Evolutionary conservation across 495 filamentous ascomycete species (phyloP).

Genomic region (Pseudoneurospora amorphoporcata): DNA sequence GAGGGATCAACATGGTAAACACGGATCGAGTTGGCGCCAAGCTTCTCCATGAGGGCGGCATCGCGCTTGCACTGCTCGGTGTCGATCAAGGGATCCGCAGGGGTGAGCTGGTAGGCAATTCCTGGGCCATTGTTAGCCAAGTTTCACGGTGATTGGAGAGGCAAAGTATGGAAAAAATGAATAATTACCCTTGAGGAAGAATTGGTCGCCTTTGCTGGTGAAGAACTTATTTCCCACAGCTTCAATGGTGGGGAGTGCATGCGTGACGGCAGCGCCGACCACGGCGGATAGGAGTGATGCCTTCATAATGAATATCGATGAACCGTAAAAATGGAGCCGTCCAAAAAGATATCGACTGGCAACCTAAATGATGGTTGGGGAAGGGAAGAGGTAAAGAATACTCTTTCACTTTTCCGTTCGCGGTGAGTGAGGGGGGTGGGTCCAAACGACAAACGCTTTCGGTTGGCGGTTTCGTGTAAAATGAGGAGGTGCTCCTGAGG

Average conservation of each 20-base stretch:
- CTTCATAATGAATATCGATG: slow-evolving; percentile 6
- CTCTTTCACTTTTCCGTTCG: not conserved
- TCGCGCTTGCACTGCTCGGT: slow-evolving; percentile 69
- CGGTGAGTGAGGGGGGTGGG: not conserved
- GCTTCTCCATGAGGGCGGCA: slow-evolving; percentile 62
- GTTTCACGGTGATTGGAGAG: not conserved
- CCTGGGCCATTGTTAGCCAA: slow-evolving; percentile 3
- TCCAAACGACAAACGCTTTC: not conserved
- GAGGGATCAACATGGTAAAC: slow-evolving; percentile 77
- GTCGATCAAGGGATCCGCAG: slow-evolving; percentile 63
- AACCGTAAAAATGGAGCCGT: not conserved
- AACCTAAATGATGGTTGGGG: not conserved
- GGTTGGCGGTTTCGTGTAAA: not conserved
- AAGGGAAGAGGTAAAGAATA: not conserved
- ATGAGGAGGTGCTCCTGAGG: not conserved
- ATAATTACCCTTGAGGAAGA: slow-evolving; percentile 66
- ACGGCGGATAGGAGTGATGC: slow-evolving; percentile 15
- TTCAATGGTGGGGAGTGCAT: slow-evolving; percentile 46
- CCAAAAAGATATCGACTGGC: not conserved
- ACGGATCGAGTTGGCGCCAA: slow-evolving; percentile 78
- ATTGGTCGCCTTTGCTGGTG: slow-evolving; percentile 63
- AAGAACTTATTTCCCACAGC: slow-evolving; percentile 80
- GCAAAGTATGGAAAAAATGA: not conserved
- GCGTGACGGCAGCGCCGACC: slow-evolving; percentile 24
- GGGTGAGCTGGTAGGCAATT: slow-evolving; percentile 18